Conservation (phyloP, 257 asterid genomes). For the Parsonsia alboflavescens region DNA sequence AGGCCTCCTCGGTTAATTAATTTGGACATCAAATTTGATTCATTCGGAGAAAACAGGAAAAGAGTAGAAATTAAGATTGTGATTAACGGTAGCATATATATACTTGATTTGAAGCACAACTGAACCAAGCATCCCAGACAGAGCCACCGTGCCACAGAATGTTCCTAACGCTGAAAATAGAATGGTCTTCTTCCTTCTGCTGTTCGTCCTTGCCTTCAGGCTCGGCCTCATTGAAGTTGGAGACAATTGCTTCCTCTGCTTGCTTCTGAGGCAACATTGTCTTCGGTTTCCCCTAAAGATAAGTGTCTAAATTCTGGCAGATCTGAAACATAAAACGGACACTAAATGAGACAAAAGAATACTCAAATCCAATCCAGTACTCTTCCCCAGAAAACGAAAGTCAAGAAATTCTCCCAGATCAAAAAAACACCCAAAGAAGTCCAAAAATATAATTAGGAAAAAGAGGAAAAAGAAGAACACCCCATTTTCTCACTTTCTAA, state of each 20-base stretch:
- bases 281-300: constrained; percentile 16
- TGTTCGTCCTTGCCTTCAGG: constrained; percentile 37
- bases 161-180: constrained; percentile 55
- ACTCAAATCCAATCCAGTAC: neutral
- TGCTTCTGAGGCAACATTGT: constrained; percentile 73
- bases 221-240: constrained; percentile 51
- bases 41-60: neutral
- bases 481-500: constrained; percentile 10
- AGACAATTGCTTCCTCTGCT: constrained; percentile 89
- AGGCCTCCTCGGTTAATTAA: neutral
- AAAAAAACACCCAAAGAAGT: constrained; percentile 11
- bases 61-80: neutral
- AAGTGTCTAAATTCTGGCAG: constrained; percentile 17
- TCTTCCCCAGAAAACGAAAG: constrained; percentile 34
- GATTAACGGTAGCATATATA: neutral
- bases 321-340: constrained; percentile 25
- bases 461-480: neutral
- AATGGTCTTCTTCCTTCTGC: constrained; percentile 41
- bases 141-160: constrained; percentile 99
- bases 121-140: constrained; percentile 97
- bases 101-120: constrained; percentile 96
- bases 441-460: neutral
- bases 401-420: constrained; percentile 32
- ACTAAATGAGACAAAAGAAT: constrained; percentile 29
- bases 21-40: neutral